Evolutionary conservation across 371 early-diverging fungal genomes (phyloP).

Genomic region (Mucor plumbeus): DNA sequence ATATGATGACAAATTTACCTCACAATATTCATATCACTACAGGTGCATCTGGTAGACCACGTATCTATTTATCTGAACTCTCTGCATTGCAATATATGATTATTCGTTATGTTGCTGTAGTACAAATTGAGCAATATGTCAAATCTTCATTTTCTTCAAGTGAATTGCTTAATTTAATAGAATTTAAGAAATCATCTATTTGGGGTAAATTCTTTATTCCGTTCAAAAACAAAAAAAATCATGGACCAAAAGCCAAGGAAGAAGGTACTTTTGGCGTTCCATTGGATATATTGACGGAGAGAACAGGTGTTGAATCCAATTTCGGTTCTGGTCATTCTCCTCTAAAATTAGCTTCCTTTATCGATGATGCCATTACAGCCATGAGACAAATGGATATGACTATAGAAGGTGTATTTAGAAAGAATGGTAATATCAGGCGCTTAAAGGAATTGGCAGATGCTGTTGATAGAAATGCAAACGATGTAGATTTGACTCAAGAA

Average conservation of each 20-base stretch:
- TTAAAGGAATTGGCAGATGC: constrained; percentile 83
- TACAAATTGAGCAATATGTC: constrained; percentile 76
- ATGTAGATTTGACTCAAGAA: constrained; percentile 74
- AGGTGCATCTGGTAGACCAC: constrained; percentile 25
- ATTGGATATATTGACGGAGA: constrained; percentile 49
- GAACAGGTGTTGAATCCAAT: constrained; percentile 83
- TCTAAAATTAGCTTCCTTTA: constrained; percentile 80
- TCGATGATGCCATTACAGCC: constrained; percentile 83
- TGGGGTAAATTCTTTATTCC: constrained; percentile 79
- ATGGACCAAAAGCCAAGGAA: constrained; percentile 44
- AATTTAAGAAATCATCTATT: constrained; percentile 70
- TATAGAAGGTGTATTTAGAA: constrained; percentile 95
- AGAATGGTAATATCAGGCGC: constrained; percentile 94
- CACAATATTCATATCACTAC: constrained; percentile 24
- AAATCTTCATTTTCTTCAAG: constrained; percentile 64
- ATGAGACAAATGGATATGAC: constrained; percentile 87
- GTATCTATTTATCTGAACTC: constrained; percentile 77
- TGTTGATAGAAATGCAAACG: constrained; percentile 77
- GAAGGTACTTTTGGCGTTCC: constrained; percentile 66
- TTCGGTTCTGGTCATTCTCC: constrained; percentile 79
- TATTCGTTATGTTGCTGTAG: constrained; percentile 85
- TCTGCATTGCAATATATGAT: constrained; percentile 86
- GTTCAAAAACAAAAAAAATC: constrained; percentile 55
- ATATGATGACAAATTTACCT: neutral
- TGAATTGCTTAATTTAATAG: constrained; percentile 74